Evolutionary conservation across 176 grass and related monocot genomes (phyloP).

Genomic region (Bolboschoenus planiculmis): DNA sequence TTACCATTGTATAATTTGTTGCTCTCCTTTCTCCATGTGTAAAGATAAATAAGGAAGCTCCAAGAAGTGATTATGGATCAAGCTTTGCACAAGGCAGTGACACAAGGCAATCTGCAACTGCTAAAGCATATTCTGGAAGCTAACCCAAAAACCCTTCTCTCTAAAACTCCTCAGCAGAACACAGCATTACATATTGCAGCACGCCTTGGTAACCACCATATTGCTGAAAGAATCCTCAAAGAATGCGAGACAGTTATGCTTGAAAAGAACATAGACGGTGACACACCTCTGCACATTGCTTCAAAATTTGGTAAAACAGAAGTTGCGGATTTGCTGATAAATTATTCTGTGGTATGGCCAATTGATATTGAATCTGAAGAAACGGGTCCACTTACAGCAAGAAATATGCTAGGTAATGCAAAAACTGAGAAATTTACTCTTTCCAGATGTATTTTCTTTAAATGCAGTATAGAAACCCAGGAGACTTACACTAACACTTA

Average conservation of each 20-base stretch:
- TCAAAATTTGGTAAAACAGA: constrained; percentile 28
- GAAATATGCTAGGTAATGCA: constrained; percentile 20
- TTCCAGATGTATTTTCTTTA: background rate
- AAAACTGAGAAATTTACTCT: background rate
- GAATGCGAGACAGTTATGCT: constrained; percentile 10
- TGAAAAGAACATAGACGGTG: constrained; percentile 31
- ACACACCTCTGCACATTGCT: constrained; percentile 66
- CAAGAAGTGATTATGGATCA: constrained; percentile 33
- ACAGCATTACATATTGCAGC: constrained; percentile 61
- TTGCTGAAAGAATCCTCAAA: constrained; percentile 20
- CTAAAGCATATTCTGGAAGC: background rate
- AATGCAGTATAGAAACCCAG: background rate
- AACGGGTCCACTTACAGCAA: background rate
- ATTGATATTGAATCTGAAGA: background rate
- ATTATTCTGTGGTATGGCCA: background rate
- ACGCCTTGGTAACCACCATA: constrained; percentile 6
- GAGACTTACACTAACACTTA: background rate
- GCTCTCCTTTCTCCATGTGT: background rate
- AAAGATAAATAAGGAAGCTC: constrained; percentile 6
- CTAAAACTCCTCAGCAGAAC: constrained; percentile 40
- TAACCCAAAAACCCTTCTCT: background rate
- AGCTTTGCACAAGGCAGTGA: constrained; percentile 35
- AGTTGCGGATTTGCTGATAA: constrained; percentile 14
- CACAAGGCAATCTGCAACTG: constrained; percentile 14
- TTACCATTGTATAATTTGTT: no score